A percentile compares a stretch with the other conserved stretches of the same genome.
Evolutionary conservation across 108 stramenopile genomes (phyloP).

Genomic region (Cyclotella kingstonii): DNA sequence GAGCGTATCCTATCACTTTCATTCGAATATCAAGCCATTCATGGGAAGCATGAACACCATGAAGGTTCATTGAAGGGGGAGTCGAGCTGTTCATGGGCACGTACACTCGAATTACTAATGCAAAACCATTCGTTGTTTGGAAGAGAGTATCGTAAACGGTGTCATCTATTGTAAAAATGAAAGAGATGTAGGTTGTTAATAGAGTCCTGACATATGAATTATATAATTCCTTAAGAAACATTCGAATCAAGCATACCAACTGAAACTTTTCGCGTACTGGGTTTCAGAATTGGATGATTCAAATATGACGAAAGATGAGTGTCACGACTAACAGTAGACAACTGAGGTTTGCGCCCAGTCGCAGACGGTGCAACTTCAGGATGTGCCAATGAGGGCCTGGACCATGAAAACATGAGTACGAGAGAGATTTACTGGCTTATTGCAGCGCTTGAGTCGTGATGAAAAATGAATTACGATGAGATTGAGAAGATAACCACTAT

Average conservation of each 20-base stretch:
- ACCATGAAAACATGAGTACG: conserved; percentile 25
- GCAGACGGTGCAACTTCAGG: neutral
- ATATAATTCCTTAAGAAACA: too few species aligned
- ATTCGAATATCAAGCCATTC: conserved; percentile 66
- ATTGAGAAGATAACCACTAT: too few species aligned
- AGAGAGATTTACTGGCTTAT: neutral
- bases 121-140: conserved; percentile 69
- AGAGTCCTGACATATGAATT: neutral
- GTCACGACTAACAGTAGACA: conserved; percentile 25
- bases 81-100: conserved; percentile 29
- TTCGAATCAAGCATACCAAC: conserved; percentile 51
- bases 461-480: too few species aligned
- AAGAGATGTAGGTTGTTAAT: conserved; percentile 2
- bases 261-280: conserved; percentile 65
- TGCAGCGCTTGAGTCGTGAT: neutral
- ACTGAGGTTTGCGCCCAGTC: neutral
- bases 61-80: conserved; percentile 69
- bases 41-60: conserved; percentile 71
- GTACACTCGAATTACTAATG: conserved; percentile 72
- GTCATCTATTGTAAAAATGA: conserved; percentile 50
- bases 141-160: conserved; percentile 83
- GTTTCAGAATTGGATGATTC: conserved; percentile 63
- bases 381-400: conserved; percentile 2
- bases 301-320: conserved; percentile 71
- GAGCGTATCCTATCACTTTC: conserved; percentile 66